A percentile compares a stretch with the other conserved stretches of the same genome.
These are phyloP conservation scores for Puccinia polysora DNA, from an alignment of 1,284 basidiomycete genomes.

Conservation along the genomic window DNA sequence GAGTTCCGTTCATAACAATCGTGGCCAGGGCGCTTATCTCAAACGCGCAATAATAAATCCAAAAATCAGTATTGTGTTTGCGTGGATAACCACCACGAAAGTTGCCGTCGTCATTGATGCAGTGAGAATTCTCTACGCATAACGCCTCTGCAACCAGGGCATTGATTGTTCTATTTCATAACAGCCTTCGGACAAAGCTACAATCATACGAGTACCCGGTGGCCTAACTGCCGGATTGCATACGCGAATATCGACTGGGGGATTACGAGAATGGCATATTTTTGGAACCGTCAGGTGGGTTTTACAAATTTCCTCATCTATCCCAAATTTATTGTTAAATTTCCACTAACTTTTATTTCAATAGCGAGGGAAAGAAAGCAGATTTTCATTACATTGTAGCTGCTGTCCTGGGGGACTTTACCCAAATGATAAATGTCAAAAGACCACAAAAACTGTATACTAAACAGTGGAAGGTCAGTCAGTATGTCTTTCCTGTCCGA, in stretches of 20 bases:
- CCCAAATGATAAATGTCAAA: slow-evolving; percentile 63
- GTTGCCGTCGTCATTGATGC: not conserved
- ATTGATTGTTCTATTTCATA: not conserved
- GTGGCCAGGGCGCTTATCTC: not conserved
- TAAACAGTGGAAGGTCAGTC: too few species aligned
- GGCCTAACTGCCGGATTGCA: slow-evolving; percentile 23
- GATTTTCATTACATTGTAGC: slow-evolving; percentile 71
- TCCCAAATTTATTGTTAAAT: too few species aligned
- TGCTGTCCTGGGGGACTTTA: slow-evolving; percentile 68
- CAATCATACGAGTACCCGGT: slow-evolving; percentile 15
- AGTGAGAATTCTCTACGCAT: too few species aligned
- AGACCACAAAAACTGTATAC: too few species aligned
- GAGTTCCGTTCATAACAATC: too few species aligned
- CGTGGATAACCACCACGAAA: slow-evolving; percentile 17
- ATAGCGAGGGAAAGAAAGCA: slow-evolving; percentile 64
- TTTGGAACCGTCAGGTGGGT: slow-evolving; percentile 23
- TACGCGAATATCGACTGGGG: slow-evolving; percentile 19
- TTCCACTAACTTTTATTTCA: slow-evolving; percentile 5
- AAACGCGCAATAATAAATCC: not conserved
- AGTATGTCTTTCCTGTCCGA: slow-evolving; percentile 64
- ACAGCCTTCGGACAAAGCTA: too few species aligned
- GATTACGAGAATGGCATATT: slow-evolving; percentile 22
- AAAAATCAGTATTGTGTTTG: not conserved
- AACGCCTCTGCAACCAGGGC: too few species aligned
- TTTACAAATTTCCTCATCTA: not conserved